Evolutionary conservation across 1,139 yeast genomes (phyloP).

Genomic region (Entelexis sorbosivorans): DNA sequence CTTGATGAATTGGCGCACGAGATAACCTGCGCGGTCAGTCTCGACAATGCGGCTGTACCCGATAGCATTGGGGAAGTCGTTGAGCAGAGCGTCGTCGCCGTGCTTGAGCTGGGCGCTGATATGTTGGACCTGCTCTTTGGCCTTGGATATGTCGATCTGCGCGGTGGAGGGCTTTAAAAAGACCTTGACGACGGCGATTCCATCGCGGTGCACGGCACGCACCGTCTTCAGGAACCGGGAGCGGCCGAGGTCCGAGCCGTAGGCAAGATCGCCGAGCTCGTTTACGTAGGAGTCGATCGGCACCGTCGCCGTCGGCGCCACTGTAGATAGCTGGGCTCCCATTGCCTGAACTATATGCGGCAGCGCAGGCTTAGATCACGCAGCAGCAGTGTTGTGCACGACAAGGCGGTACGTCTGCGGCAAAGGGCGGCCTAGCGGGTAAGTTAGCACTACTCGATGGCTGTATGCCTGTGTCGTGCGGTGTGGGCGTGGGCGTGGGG

Average conservation of each 20-base stretch:
- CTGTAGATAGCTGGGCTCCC: constrained; percentile 71
- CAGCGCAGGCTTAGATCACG: not conserved
- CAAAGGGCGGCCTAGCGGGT: too few species aligned
- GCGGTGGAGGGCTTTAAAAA: constrained; percentile 61
- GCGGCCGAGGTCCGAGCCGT: constrained; percentile 57
- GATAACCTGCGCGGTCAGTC: constrained; percentile 84
- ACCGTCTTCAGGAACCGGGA: constrained; percentile 71
- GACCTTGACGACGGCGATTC: constrained; percentile 59
- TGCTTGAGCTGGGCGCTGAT: constrained; percentile 22
- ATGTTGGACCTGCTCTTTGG: constrained; percentile 9
- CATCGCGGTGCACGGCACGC: constrained; percentile 50
- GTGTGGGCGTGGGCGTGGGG: not conserved
- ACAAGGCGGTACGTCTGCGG: too few species aligned
- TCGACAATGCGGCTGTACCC: constrained; percentile 69
- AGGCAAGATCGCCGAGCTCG: constrained; percentile 62
- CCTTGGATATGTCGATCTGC: constrained; percentile 23
- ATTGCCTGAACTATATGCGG: not conserved
- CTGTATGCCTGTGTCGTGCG: not conserved
- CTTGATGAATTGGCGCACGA: constrained; percentile 69
- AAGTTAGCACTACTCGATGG: too few species aligned
- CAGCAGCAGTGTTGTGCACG: too few species aligned
- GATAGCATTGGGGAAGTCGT: constrained; percentile 46
- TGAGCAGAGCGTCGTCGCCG: constrained; percentile 10
- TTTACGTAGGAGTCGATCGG: constrained; percentile 84
- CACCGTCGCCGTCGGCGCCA: constrained; percentile 86